Evolutionary conservation across 2,329 filamentous ascomycete genomes (phyloP).

Genomic region (Ambrosiella cleistominuta): DNA sequence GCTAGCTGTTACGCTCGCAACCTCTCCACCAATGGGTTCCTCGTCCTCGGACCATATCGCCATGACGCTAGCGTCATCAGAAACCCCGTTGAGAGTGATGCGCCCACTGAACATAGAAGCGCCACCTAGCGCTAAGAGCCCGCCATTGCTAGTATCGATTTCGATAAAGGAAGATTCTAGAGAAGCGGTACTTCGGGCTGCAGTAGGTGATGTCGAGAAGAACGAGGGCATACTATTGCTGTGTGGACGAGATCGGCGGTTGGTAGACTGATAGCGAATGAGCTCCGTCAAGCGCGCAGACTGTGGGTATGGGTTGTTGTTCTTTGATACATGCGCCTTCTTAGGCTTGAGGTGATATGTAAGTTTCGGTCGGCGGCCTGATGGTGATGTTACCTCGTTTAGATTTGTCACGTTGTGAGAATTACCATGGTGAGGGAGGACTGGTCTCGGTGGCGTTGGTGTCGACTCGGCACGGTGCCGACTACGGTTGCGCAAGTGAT

Average conservation of each 20-base stretch:
- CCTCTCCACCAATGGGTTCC: constrained; percentile 5
- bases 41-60: not conserved
- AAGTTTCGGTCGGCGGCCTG: not conserved
- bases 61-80: not conserved
- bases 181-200: constrained; percentile 8
- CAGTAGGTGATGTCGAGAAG: constrained; percentile 6
- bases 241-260: constrained; percentile 1
- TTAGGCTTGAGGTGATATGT: constrained; percentile 12
- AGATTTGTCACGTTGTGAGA: not conserved
- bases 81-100: constrained; percentile 24
- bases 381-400: constrained; percentile 1
- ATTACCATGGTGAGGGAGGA: not conserved
- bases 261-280: constrained; percentile 7
- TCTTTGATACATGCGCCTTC: constrained; percentile 35
- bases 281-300: constrained; percentile 39
- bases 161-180: constrained; percentile 12
- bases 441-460: not conserved
- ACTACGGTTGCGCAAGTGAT: constrained; percentile 4
- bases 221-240: constrained; percentile 11
- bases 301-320: constrained; percentile 85
- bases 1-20: constrained; percentile 10
- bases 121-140: constrained; percentile 22
- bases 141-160: constrained; percentile 9
- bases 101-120: constrained; percentile 33
- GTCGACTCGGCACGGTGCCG: constrained; percentile 9